Percentiles rank a stretch among this genome's conserved stretches.
Evolutionary conservation across 805 yeast genomes (phyloP).

Genomic region (Kazachstania viticola): DNA sequence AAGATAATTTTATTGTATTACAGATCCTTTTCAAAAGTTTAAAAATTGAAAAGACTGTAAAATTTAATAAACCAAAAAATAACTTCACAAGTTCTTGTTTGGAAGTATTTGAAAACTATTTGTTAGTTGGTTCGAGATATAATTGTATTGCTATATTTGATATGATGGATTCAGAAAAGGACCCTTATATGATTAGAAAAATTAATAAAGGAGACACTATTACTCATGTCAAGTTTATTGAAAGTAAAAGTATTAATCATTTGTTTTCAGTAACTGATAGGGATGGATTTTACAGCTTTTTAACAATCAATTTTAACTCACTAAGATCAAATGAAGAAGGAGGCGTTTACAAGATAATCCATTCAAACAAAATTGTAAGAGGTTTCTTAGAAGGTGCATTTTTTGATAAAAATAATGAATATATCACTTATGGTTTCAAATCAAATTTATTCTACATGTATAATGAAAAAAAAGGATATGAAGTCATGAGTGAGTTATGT

Average conservation of each 20-base stretch:
- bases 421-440: constrained; percentile 69
- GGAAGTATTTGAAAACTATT: constrained; percentile 30
- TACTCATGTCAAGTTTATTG: constrained; percentile 38
- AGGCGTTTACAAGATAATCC: constrained; percentile 26
- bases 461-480: constrained; percentile 70
- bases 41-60: constrained; percentile 11
- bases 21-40: constrained; percentile 26
- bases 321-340: constrained; percentile 1
- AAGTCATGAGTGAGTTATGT: constrained; percentile 58
- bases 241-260: constrained; percentile 13
- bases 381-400: constrained; percentile 77
- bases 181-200: constrained; percentile 30
- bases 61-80: constrained; percentile 32
- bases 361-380: constrained; percentile 52
- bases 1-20: constrained; percentile 37
- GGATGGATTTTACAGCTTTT: constrained; percentile 51
- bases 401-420: constrained; percentile 32
- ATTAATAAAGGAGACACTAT: constrained; percentile 58
- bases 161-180: constrained; percentile 17
- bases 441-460: constrained; percentile 68
- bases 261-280: constrained; percentile 41
- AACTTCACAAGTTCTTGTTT: constrained; percentile 52
- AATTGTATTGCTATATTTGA: constrained; percentile 53
- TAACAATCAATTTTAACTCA: constrained; percentile 20
- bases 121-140: constrained; percentile 61